Evolutionary conservation across 768 basidiomycete genomes (phyloP).

Genomic region (Melanogaster broomeanus): DNA sequence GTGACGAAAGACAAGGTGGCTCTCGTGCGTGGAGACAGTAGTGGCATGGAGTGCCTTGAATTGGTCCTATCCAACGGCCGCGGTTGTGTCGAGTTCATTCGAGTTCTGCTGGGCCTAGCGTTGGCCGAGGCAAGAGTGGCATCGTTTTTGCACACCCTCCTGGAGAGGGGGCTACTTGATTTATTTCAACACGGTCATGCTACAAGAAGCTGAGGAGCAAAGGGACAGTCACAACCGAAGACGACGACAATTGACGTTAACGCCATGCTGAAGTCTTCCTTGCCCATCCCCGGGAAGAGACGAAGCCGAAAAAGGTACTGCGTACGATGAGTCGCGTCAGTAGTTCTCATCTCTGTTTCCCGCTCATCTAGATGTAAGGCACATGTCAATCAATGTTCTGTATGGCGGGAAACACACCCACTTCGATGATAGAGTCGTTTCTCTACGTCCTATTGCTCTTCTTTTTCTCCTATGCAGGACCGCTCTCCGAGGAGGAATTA

Average conservation of each 20-base stretch:
- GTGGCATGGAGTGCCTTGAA: slow-evolving; percentile 8
- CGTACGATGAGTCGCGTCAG: background rate
- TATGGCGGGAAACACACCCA: slow-evolving; percentile 1
- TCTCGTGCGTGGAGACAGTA: slow-evolving; percentile 10
- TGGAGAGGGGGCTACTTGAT: slow-evolving; percentile 28
- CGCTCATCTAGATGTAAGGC: background rate
- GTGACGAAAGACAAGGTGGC: slow-evolving; percentile 1
- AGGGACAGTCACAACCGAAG: background rate
- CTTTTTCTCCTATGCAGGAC: too few relatives aligned
- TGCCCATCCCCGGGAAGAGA: too few relatives aligned
- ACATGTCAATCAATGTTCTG: slow-evolving; percentile 12
- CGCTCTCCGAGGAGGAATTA: background rate
- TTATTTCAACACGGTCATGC: slow-evolving; percentile 27
- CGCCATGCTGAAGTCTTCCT: background rate
- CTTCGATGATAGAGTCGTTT: slow-evolving; percentile 16
- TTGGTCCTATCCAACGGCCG: slow-evolving; percentile 2
- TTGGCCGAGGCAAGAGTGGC: slow-evolving; percentile 23
- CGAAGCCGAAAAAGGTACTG: too few relatives aligned
- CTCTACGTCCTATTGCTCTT: slow-evolving; percentile 13
- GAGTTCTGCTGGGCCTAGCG: slow-evolving; percentile 14
- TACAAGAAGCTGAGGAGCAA: background rate
- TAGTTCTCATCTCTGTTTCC: background rate
- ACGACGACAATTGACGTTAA: too few relatives aligned
- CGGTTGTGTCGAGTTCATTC: slow-evolving; percentile 12
- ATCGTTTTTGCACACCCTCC: slow-evolving; percentile 26